Percentiles rank a stretch among this genome's conserved stretches.
Evolutionary conservation across 2,329 filamentous ascomycete species (phyloP).

Genomic region (Helminthosporium solani): DNA sequence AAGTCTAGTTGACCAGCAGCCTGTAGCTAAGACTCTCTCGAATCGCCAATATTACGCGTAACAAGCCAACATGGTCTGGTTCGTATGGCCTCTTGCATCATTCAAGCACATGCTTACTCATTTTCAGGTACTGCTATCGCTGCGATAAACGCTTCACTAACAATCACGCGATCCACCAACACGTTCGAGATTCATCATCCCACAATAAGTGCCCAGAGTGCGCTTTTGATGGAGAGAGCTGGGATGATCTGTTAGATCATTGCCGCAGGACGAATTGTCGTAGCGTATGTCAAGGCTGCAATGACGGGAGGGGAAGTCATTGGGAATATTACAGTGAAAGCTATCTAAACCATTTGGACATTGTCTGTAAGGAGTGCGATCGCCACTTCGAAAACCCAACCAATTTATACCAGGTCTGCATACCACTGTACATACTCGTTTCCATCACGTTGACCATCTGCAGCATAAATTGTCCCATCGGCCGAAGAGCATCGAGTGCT

Average conservation of each 20-base stretch:
- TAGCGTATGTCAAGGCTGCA: slow-evolving; percentile 9
- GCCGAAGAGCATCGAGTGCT: slow-evolving; percentile 9
- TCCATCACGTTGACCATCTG: background rate
- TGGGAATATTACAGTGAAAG: background rate
- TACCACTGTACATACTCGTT: background rate
- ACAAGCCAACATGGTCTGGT: no score
- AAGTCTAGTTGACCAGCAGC: no score
- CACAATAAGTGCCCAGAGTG: slow-evolving; percentile 9
- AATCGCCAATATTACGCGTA: no score
- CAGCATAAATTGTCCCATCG: slow-evolving; percentile 8
- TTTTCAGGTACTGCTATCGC: slow-evolving; percentile 6
- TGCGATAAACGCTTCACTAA: slow-evolving; percentile 5
- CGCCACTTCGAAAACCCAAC: slow-evolving; percentile 3
- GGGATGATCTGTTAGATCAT: slow-evolving; percentile 9
- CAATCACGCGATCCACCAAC: slow-evolving; percentile 1
- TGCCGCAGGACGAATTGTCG: slow-evolving; percentile 4
- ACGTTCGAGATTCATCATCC: slow-evolving; percentile 3
- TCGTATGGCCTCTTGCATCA: background rate
- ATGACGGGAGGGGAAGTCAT: slow-evolving; percentile 2
- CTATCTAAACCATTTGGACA: slow-evolving; percentile 9
- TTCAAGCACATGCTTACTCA: background rate
- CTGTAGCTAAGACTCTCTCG: no score
- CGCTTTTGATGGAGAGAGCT: slow-evolving; percentile 7
- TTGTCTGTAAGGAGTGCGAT: slow-evolving; percentile 9
- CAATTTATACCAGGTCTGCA: slow-evolving; percentile 8